A percentile compares a stretch with the other conserved stretches of the same genome.
These are phyloP conservation scores for Yarrowia osloensis DNA, from an alignment of 805 yeast species.

Conservation along the genomic window DNA sequence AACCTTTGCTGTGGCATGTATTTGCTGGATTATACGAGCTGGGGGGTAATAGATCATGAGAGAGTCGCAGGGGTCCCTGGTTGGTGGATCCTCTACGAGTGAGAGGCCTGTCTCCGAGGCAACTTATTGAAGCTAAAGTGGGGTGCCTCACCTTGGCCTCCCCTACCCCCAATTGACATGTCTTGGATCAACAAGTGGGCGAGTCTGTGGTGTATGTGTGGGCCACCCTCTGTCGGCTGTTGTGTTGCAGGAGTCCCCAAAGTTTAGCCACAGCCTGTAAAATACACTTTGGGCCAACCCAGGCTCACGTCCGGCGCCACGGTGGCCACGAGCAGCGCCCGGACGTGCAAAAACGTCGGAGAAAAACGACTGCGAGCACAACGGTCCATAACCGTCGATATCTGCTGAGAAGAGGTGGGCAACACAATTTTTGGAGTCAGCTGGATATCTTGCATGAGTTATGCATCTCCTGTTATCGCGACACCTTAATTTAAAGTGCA, in stretches of 20 bases:
- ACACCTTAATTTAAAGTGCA: conserved; percentile 17
- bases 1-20: conserved; percentile 13
- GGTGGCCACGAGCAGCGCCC: background rate
- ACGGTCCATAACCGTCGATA: no score
- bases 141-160: background rate
- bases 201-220: background rate
- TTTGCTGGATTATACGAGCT: conserved; percentile 1
- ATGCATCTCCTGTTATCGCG: conserved; percentile 23
- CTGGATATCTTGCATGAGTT: conserved; percentile 17
- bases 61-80: no score
- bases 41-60: background rate
- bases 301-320: background rate
- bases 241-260: conserved; percentile 4
- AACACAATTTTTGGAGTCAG: conserved; percentile 8
- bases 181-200: background rate
- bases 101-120: background rate
- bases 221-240: background rate
- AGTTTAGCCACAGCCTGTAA: conserved; percentile 29
- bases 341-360: background rate
- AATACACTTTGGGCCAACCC: conserved; percentile 16
- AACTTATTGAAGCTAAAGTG: background rate
- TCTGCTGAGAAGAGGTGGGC: background rate
- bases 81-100: no score
- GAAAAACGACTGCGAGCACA: background rate
- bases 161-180: background rate